Conservation (phyloP, 306 rosid genomes). For the Glycine tomentella region DNA sequence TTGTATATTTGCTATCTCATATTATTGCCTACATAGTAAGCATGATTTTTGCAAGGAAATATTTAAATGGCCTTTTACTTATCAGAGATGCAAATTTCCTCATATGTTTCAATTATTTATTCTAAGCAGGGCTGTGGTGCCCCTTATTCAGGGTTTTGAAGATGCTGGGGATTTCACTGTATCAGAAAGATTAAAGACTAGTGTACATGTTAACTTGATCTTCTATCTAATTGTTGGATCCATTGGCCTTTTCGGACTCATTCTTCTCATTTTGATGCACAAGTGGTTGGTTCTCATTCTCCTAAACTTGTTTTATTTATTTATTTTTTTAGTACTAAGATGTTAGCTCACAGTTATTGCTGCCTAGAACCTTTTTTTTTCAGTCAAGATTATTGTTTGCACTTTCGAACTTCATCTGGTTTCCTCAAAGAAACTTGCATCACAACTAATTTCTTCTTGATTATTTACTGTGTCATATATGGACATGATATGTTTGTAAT, state of each 20-base stretch:
- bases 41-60: conserved; percentile 24
- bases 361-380: too few species aligned
- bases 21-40: conserved; percentile 22
- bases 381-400: too few species aligned
- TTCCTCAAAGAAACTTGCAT: too few species aligned
- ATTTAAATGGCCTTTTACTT: conserved; percentile 25
- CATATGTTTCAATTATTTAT: conserved; percentile 56
- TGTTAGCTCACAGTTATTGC: too few species aligned
- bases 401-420: too few species aligned
- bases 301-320: conserved; percentile 9
- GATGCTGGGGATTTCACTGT: conserved; percentile 97
- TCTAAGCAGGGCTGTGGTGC: conserved; percentile 98
- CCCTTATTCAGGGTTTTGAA: conserved; percentile 99
- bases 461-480: too few species aligned
- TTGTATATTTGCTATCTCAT: conserved; percentile 17
- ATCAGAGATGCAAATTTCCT: conserved; percentile 55
- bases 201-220: conserved; percentile 80
- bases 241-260: conserved; percentile 79
- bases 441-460: too few species aligned
- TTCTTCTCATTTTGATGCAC: conserved; percentile 76
- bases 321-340: background rate
- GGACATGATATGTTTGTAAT: too few species aligned
- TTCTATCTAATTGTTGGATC: conserved; percentile 85
- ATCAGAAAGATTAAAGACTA: conserved; percentile 89
- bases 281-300: conserved; percentile 67